A percentile compares a stretch with the other conserved stretches of the same genome.
Conservation (phyloP, 768 basidiomycete species). For the Suillus occidentalis region DNA sequence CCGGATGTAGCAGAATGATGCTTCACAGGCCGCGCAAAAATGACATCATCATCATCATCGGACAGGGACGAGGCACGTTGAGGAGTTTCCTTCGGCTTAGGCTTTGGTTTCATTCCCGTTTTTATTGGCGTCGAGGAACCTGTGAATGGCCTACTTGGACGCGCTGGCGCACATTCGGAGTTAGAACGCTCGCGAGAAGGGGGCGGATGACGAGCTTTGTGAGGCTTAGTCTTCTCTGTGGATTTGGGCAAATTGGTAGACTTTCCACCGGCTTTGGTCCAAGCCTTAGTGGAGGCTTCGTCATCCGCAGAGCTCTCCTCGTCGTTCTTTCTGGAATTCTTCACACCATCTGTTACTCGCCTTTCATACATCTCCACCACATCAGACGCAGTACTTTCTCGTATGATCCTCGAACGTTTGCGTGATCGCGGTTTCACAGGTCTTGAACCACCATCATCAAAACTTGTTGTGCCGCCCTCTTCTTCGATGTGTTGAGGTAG, state of each 20-base stretch:
- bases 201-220: not conserved
- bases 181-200: not conserved
- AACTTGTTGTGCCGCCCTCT: not conserved
- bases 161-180: not conserved
- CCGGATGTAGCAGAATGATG: not conserved
- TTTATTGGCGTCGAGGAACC: conserved; percentile 22
- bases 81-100: conserved; percentile 13
- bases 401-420: not conserved
- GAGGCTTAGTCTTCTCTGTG: not conserved
- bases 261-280: not conserved
- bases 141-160: not conserved
- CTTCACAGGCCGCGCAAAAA: conserved; percentile 3
- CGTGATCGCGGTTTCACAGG: not conserved
- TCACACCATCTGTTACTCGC: not conserved
- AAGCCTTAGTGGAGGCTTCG: not conserved
- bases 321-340: not conserved
- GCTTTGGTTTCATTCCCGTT: conserved; percentile 28
- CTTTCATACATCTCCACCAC: not conserved
- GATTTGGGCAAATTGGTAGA: not conserved
- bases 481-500: not conserved
- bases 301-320: not conserved
- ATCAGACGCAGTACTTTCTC: not conserved
- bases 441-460: not conserved
- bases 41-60: not conserved
- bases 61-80: not conserved